Base-by-base conservation (phyloP, 345 rosid species). In the Fremontodendron californicum region DNA sequence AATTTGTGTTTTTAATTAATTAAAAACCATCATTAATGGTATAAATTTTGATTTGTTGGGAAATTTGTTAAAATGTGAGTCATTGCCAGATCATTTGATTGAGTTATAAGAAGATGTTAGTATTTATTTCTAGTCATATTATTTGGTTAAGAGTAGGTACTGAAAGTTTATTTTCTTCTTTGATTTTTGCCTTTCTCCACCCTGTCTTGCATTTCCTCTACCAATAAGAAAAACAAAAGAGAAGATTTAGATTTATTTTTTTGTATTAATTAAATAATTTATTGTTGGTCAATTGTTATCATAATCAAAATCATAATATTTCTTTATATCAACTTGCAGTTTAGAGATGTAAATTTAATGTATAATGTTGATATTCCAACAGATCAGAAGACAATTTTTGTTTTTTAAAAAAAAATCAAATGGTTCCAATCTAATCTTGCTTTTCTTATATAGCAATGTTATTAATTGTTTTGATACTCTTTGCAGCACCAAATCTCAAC, bases 281-380 rank as follows among this genome's bases (percentile, higher is more conserved):
- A 2, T 0, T 40, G 58, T 70, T 68, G 66, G 58, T 49, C 76
- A 49, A 61, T 65, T 40, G 21, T 57, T 25, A 67, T 74, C 61
- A 55, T 25, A 40, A 43, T 23, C 8, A 46, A 48, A 46, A 46
- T 27, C 11, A 71, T 46, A 18, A 35, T 18, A 71, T 29, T 55
- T 73, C 11, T 35, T 1, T 55, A 37, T 35, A 9, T 52, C 73
- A 69, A 1, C 39, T 49, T 5, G 55, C n/a, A 15, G n/a, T 15
- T 48, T 48, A 15, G 21, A 45, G 13, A 11, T 33, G 23, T 37
- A 18, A 33, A 23, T 31, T 37, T 33, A 33, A 15, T 33, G 23
- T 37, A 16, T 62, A 57, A 75, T 48, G 71, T 70, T 75, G 79
- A 71, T 62, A 71, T 71, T 51, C 76, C 31, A 80, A 76, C 77